phyloP scores from a whole-genome alignment of 2,329 filamentous ascomycete genomes.

The Neospermospora avenae region DNA sequence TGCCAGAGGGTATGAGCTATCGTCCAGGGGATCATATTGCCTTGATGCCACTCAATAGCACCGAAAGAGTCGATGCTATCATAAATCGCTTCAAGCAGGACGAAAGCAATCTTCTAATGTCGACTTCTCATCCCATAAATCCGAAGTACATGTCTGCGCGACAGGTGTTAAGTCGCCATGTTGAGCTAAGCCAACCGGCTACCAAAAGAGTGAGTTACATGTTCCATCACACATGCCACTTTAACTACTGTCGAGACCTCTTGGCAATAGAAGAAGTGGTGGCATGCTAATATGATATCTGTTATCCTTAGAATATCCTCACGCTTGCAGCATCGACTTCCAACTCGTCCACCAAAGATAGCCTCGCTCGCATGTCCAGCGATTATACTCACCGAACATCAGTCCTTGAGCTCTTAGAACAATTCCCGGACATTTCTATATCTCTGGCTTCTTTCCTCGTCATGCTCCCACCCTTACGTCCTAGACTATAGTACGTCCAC shows the following conservation, averaged over 20 bases:
- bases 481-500: constrained; percentile 78
- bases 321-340: constrained; percentile 43
- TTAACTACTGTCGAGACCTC: too few relatives aligned
- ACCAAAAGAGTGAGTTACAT: constrained; percentile 42
- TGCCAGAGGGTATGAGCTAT: constrained; percentile 14
- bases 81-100: constrained; percentile 45
- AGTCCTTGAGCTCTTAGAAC: constrained; percentile 66
- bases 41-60: constrained; percentile 14
- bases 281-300: background rate
- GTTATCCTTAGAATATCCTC: constrained; percentile 39
- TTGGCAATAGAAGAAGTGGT: too few relatives aligned
- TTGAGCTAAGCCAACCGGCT: constrained; percentile 57
- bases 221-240: too few relatives aligned
- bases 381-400: too few relatives aligned
- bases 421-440: constrained; percentile 55
- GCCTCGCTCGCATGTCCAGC: too few relatives aligned
- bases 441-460: constrained; percentile 65
- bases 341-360: constrained; percentile 42
- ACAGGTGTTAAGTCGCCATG: constrained; percentile 51
- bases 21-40: constrained; percentile 18
- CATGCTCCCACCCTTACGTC: constrained; percentile 73
- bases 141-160: too few relatives aligned
- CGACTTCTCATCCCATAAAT: constrained; percentile 46
- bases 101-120: constrained; percentile 37
- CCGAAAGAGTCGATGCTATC: constrained; percentile 6